Evolutionary conservation across 2,329 filamentous ascomycete species (phyloP).

Genomic region (Coleophoma crateriformis): DNA sequence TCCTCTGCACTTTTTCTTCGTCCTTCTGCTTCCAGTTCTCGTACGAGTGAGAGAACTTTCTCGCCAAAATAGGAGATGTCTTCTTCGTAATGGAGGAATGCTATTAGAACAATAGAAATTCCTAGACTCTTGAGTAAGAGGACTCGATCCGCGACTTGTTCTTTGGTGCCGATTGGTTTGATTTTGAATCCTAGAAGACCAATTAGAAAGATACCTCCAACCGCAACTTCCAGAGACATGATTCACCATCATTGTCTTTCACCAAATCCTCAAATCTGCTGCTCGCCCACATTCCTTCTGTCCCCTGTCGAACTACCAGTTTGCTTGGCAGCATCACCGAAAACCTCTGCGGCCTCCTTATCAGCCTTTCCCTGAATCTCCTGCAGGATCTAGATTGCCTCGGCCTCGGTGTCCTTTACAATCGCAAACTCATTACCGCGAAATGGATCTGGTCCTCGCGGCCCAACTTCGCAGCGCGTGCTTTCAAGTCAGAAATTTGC

Average conservation of each 20-base stretch:
- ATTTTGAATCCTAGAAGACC: slow-evolving; percentile 38
- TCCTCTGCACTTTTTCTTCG: slow-evolving; percentile 39
- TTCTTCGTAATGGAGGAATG: slow-evolving; percentile 46
- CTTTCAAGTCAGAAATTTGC: slow-evolving; percentile 43
- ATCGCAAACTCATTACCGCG: slow-evolving; percentile 46
- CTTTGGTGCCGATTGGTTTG: slow-evolving; percentile 45
- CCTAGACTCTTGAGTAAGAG: slow-evolving; percentile 39
- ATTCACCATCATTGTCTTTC: slow-evolving; percentile 43
- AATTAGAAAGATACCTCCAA: too few relatives aligned
- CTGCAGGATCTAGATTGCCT: slow-evolving; percentile 40
- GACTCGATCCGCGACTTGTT: slow-evolving; percentile 44
- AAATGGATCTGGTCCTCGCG: slow-evolving; percentile 40
- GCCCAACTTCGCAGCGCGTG: slow-evolving; percentile 36
- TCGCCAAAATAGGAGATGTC: slow-evolving; percentile 43
- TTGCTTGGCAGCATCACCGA: slow-evolving; percentile 41
- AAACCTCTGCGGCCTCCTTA: slow-evolving; percentile 41
- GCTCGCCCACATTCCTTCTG: slow-evolving; percentile 48
- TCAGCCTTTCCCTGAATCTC: slow-evolving; percentile 50
- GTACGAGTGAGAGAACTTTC: slow-evolving; percentile 39
- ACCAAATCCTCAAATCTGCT: slow-evolving; percentile 46
- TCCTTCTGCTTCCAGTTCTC: slow-evolving; percentile 39
- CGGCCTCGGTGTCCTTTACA: slow-evolving; percentile 41
- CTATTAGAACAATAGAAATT: slow-evolving; percentile 37
- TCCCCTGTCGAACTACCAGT: slow-evolving; percentile 40
- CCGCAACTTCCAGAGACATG: too few relatives aligned